These are phyloP conservation scores for Butyriboletus loyo DNA, from an alignment of 768 basidiomycete genomes.

Conservation along the genomic window DNA sequence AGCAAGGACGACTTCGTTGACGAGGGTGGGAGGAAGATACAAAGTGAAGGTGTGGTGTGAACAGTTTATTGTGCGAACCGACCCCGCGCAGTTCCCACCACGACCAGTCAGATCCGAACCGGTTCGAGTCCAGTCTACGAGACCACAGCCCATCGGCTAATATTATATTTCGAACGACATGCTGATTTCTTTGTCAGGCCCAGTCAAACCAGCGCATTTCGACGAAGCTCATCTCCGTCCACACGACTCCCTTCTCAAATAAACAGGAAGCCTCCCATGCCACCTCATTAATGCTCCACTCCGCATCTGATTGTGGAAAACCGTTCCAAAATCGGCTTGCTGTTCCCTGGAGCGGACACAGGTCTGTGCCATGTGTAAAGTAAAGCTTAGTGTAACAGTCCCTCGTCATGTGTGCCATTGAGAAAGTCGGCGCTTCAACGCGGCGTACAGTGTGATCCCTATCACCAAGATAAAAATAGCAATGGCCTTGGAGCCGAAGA, in stretches of 20 bases:
- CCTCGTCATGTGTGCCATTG: conserved; percentile 13
- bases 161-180: too few species aligned
- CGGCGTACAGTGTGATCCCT: conserved; percentile 41
- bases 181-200: too few species aligned
- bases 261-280: conserved; percentile 7
- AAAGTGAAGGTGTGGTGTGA: conserved; percentile 12
- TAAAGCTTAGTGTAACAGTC: background rate
- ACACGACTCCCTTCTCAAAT: background rate
- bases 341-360: background rate
- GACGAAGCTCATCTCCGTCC: conserved; percentile 9
- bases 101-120: conserved; percentile 20
- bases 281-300: background rate
- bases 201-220: background rate
- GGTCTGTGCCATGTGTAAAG: background rate
- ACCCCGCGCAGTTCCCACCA: conserved; percentile 25
- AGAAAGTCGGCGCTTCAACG: conserved; percentile 41
- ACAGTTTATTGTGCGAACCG: conserved; percentile 18
- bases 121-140: conserved; percentile 7
- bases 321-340: conserved; percentile 4
- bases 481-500: conserved; percentile 50
- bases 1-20: conserved; percentile 4
- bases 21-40: conserved; percentile 4
- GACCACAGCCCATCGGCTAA: background rate
- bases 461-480: conserved; percentile 37
- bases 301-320: conserved; percentile 5